Evolutionary conservation across 495 filamentous ascomycete genomes (phyloP).

Genomic region (Sabuloglossum arenarium): DNA sequence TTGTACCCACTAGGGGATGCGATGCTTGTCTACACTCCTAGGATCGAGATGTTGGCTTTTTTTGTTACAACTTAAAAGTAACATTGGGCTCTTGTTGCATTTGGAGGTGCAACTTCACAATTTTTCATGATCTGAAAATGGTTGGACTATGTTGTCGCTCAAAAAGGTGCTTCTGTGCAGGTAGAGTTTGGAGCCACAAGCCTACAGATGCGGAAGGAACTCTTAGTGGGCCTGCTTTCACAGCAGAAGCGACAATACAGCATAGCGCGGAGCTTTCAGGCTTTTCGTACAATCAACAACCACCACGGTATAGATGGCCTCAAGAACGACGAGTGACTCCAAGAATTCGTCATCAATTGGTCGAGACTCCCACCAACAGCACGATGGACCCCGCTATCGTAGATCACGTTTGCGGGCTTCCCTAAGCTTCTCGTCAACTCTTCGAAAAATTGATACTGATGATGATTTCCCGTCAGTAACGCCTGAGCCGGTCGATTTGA

Average conservation of each 20-base stretch:
- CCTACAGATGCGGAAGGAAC: not conserved
- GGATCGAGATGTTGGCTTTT: not conserved
- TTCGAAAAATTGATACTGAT: not conserved
- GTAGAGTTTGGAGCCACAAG: not conserved
- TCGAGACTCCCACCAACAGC: not conserved
- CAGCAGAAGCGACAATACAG: not conserved
- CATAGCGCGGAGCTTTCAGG: not conserved
- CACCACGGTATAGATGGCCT: not conserved
- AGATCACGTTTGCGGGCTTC: not conserved
- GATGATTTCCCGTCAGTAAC: not conserved
- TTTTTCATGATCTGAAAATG: too few species aligned
- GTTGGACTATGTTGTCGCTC: not conserved
- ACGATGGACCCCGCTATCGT: not conserved
- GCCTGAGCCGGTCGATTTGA: constrained; percentile 7
- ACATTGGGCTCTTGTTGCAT: too few species aligned
- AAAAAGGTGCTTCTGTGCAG: not conserved
- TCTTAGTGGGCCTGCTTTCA: not conserved
- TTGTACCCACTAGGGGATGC: not conserved
- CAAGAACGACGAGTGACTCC: not conserved
- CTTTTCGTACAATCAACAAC: not conserved
- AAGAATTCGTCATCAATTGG: not conserved
- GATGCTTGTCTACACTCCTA: not conserved
- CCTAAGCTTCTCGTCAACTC: constrained; percentile 8
- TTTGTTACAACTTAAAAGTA: too few species aligned
- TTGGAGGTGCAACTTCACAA: too few species aligned